Percentiles rank a stretch among this genome's conserved stretches.
phyloP scores from a whole-genome alignment of 1,284 basidiomycete species.

The Cerioporus squamosus region DNA sequence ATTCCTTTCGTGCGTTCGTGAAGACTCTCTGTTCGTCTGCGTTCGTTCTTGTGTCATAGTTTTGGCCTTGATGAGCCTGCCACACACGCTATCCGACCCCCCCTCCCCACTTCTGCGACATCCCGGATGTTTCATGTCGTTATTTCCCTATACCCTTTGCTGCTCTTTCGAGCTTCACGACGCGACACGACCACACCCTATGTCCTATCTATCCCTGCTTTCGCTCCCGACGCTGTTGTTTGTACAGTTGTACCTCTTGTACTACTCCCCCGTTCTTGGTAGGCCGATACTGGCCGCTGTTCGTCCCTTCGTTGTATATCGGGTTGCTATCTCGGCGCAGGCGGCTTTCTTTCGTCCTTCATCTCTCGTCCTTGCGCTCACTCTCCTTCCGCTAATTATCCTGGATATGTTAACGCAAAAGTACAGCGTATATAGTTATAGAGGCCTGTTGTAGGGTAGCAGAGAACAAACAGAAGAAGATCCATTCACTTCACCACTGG shows the following conservation, averaged over 20 bases:
- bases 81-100: too few relatives aligned
- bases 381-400: background rate
- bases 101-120: background rate
- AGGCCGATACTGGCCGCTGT: too few relatives aligned
- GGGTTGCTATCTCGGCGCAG: background rate
- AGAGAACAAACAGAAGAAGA: conserved; percentile 1
- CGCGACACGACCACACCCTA: conserved; percentile 20
- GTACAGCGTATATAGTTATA: conserved; percentile 25
- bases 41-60: too few relatives aligned
- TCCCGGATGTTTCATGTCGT: conserved; percentile 4
- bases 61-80: too few relatives aligned
- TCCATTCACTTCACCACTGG: background rate
- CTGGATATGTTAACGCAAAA: conserved; percentile 7
- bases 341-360: background rate
- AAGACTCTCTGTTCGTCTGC: background rate
- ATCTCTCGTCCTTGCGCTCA: background rate
- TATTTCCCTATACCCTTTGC: conserved; percentile 13
- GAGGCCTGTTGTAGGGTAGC: conserved; percentile 21
- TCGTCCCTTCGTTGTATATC: background rate
- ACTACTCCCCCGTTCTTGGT: too few relatives aligned
- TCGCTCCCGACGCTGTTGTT: background rate
- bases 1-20: background rate
- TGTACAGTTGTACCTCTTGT: too few relatives aligned
- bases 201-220: conserved; percentile 12
- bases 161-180: conserved; percentile 20